phyloP scores from a whole-genome alignment of 208 protist species.

The Lotmaria passim region DNA sequence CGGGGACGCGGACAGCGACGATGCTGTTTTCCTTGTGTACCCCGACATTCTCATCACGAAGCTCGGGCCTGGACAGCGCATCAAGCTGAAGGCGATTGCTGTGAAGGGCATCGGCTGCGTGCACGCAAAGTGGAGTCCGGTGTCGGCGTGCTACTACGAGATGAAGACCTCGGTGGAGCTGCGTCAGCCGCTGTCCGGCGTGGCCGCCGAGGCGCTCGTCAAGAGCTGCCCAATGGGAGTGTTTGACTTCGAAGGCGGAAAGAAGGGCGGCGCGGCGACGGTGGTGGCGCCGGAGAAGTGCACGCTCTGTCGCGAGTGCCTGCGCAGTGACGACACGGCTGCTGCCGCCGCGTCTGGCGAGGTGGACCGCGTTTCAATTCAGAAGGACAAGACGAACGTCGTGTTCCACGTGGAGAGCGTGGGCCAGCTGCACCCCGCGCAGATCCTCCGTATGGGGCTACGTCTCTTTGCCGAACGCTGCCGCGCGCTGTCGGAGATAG shows the following conservation, averaged over 20 bases:
- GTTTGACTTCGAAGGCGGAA: conserved; percentile 89
- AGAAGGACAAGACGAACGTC: conserved; percentile 88
- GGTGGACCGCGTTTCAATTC: conserved; percentile 60
- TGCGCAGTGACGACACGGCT: conserved; percentile 75
- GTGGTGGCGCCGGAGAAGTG: conserved; percentile 92
- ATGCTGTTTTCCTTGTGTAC: conserved; percentile 93
- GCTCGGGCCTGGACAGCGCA: conserved; percentile 94
- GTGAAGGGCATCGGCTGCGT: conserved; percentile 96
- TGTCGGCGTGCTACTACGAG: conserved; percentile 97
- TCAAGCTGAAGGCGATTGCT: conserved; percentile 94
- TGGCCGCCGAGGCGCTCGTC: conserved; percentile 82
- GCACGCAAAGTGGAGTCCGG: conserved; percentile 99
- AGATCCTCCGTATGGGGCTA: conserved; percentile 80
- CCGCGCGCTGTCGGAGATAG: conserved; percentile 61
- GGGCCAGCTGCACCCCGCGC: conserved; percentile 73
- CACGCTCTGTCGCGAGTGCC: conserved; percentile 97
- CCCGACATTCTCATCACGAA: conserved; percentile 98
- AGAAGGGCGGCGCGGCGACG: conserved; percentile 57
- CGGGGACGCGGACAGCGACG: conserved; percentile 41
- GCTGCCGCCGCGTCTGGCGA: background rate
- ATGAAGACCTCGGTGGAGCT: conserved; percentile 95
- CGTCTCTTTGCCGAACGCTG: conserved; percentile 79
- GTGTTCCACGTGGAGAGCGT: conserved; percentile 91
- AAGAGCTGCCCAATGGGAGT: conserved; percentile 93
- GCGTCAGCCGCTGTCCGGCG: conserved; percentile 66